Evolutionary conservation across 768 basidiomycete species (phyloP), one percentile per base, ranked within the genome.

Genomic region (Gloeostereum incarnatum): DNA sequence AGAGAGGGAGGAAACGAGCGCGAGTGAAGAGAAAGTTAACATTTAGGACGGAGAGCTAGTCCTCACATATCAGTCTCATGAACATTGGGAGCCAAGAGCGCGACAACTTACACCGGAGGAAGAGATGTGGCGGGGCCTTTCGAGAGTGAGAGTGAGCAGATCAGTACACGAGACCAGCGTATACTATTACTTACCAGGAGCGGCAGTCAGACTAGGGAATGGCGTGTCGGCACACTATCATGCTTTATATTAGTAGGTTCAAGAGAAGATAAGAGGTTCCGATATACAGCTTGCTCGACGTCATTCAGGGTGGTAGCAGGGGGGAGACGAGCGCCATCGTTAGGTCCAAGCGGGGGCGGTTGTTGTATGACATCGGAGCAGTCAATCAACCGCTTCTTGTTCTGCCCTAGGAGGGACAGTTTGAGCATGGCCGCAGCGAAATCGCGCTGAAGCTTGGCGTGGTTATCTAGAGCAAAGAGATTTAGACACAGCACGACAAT

Each of bases 321-420:
- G 21, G 60, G 62, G 39, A 66, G 51, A 31, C 54, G 54, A 9
- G 61, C 45, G 7, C 44, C 46, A 25, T 42, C 48, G 17, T 46
- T 50, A 31, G 56, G 47, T n/a, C 52, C 38, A 25, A 46, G 45
- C 6, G 66, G 57, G 2, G 41, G 40, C 4, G 68, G 66, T n/a
- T n/a, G n/a, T n/a, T n/a, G n/a, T 23, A 69, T 66, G 38, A 68
- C 62, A 30, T 69, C 66, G 3, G 61, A 63, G 48, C 68, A 70
- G 50, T 69, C 68, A 24, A 62, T 53, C 41, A 70, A 39, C 4
- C 51, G 45, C 38, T 41, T 48, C 9, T 40, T 39, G 43, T 68
- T 56, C 29, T 69, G 64, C 13, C 66, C 70, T 26, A 69, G 40
- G 13, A 65, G 42, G 6, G 64, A 60, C 19, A 71, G 45, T 49